Evolutionary conservation across 2,329 filamentous ascomycete genomes (phyloP).

Genomic region (Epichloe coenophiala): DNA sequence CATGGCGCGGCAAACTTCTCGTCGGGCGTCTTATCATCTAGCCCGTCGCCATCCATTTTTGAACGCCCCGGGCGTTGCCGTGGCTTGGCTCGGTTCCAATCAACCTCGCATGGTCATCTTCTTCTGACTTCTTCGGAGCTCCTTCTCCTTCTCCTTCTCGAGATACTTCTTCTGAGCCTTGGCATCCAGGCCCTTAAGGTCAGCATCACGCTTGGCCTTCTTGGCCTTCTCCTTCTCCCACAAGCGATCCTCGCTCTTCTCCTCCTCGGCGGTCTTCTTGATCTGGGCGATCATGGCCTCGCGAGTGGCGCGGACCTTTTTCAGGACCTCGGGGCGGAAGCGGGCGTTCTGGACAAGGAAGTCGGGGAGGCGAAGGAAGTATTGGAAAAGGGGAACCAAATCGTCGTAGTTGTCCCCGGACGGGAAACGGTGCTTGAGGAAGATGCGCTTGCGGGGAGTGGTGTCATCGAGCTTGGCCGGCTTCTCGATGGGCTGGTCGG

Average conservation of each 20-base stretch:
- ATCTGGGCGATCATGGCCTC: conserved; percentile 72
- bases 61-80: not conserved
- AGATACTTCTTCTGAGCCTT: conserved; percentile 79
- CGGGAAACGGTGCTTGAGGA: conserved; percentile 61
- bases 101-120: conserved; percentile 39
- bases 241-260: conserved; percentile 66
- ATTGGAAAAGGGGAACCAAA: conserved; percentile 62
- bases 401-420: conserved; percentile 47
- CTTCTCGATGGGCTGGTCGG: conserved; percentile 79
- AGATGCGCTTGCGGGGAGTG: conserved; percentile 71
- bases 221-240: conserved; percentile 60
- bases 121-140: conserved; percentile 42
- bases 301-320: conserved; percentile 71
- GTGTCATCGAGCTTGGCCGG: conserved; percentile 78
- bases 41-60: too few species aligned
- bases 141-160: conserved; percentile 68
- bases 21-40: not conserved
- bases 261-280: conserved; percentile 64
- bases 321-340: conserved; percentile 81
- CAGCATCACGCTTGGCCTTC: conserved; percentile 80
- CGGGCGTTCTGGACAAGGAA: conserved; percentile 61
- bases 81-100: not conserved
- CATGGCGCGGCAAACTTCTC: not conserved
- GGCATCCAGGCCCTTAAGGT: conserved; percentile 62
- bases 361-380: conserved; percentile 79